These are phyloP conservation scores for Opeltia flavorubescens DNA, from an alignment of 495 filamentous ascomycete genomes.

Conservation along the genomic window DNA sequence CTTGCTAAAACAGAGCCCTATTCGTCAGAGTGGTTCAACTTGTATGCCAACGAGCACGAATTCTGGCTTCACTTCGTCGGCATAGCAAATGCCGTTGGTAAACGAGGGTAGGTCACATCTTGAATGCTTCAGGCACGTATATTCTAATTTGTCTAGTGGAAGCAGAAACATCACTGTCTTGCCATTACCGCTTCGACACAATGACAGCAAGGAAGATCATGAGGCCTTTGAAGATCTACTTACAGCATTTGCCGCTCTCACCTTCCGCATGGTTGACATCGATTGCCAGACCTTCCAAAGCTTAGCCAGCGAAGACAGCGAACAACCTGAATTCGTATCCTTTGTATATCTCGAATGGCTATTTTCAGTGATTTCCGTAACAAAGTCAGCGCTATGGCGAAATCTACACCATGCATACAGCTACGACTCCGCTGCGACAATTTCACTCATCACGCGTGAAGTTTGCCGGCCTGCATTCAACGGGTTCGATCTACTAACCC, in stretches of 20 bases:
- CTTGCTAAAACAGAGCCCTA: conserved; percentile 12
- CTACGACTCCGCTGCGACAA: conserved; percentile 6
- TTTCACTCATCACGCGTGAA: conserved; percentile 8
- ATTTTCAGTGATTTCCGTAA: not conserved
- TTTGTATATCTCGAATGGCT: conserved; percentile 12
- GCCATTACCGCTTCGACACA: not conserved
- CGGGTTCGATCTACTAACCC: conserved; percentile 8
- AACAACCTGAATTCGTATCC: conserved; percentile 19
- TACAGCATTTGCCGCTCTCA: conserved; percentile 12
- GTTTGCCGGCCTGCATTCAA: conserved; percentile 4
- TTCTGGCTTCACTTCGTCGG: conserved; percentile 41
- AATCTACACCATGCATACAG: conserved; percentile 9
- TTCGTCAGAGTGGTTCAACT: conserved; percentile 16
- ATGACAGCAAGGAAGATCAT: not conserved
- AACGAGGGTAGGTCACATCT: conserved; percentile 25
- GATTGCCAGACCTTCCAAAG: conserved; percentile 15
- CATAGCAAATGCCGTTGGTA: conserved; percentile 29
- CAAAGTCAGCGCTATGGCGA: conserved; percentile 12
- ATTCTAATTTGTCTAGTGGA: not conserved
- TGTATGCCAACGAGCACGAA: conserved; percentile 26
- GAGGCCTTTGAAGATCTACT: conserved; percentile 12
- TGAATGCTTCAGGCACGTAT: not conserved
- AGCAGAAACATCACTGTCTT: not conserved
- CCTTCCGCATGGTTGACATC: conserved; percentile 15
- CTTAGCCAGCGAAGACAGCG: conserved; percentile 6